Conservation (phyloP, 2,329 filamentous ascomycete genomes). For the Aspergillus sp. region DNA sequence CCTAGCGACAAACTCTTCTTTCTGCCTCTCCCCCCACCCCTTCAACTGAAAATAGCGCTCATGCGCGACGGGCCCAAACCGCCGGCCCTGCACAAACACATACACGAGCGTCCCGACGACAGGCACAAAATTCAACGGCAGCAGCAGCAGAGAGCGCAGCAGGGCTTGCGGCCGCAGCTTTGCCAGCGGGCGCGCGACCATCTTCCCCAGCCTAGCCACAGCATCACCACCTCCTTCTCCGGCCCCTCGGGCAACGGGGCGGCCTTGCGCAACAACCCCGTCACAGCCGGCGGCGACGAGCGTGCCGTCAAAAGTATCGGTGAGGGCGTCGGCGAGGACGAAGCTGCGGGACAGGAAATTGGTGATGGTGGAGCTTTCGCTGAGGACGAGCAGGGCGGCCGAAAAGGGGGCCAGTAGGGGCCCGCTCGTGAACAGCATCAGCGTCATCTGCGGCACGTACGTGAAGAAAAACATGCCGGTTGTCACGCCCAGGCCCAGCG, state of each 20-base stretch:
- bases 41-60: constrained; percentile 87
- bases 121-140: constrained; percentile 91
- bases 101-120: constrained; percentile 82
- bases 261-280: constrained; percentile 69
- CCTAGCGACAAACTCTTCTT: constrained; percentile 66
- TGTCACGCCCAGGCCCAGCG: constrained; percentile 70
- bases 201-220: constrained; percentile 56
- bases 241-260: constrained; percentile 65
- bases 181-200: constrained; percentile 54
- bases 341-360: constrained; percentile 64
- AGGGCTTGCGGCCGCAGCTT: constrained; percentile 57
- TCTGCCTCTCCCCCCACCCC: constrained; percentile 67
- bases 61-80: constrained; percentile 55
- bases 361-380: constrained; percentile 55
- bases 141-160: constrained; percentile 76
- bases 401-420: constrained; percentile 65
- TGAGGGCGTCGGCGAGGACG: constrained; percentile 75
- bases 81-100: constrained; percentile 69
- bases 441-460: constrained; percentile 78
- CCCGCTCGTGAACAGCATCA: constrained; percentile 82
- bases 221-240: constrained; percentile 41
- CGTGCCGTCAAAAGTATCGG: constrained; percentile 84
- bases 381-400: constrained; percentile 57
- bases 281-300: constrained; percentile 56
- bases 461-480: constrained; percentile 82